A percentile compares a stretch with the other conserved stretches of the same genome.
Conservation (phyloP, 257 asterid species). For the Plantago ovata region DNA sequence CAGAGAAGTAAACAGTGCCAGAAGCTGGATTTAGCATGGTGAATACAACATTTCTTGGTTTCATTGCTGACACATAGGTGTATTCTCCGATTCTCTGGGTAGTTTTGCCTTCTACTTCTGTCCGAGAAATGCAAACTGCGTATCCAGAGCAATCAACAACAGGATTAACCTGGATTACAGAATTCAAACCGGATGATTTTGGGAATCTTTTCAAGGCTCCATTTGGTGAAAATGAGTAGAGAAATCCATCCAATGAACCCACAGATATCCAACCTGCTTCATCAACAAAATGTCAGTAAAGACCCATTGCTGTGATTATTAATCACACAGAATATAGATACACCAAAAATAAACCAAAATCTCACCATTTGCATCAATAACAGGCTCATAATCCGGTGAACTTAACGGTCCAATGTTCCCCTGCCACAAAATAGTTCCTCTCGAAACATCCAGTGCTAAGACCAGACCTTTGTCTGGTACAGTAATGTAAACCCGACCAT, state of each 20-base stretch:
- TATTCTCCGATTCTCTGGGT: conserved; percentile 46
- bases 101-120: conserved; percentile 63
- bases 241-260: conserved; percentile 86
- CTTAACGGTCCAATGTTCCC: conserved; percentile 66
- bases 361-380: conserved; percentile 76
- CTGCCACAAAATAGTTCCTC: conserved; percentile 71
- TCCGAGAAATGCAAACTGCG: conserved; percentile 63
- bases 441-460: conserved; percentile 67
- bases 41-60: conserved; percentile 53
- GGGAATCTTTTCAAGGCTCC: conserved; percentile 66
- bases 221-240: conserved; percentile 77
- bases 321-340: neutral
- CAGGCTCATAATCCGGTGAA: conserved; percentile 63
- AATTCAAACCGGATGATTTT: conserved; percentile 28
- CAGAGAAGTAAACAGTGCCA: conserved; percentile 53
- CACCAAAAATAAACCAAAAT: neutral
- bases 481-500: conserved; percentile 64
- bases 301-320: neutral
- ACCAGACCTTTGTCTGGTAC: conserved; percentile 39
- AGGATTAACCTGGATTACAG: conserved; percentile 72
- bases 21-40: conserved; percentile 61
- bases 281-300: conserved; percentile 19
- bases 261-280: conserved; percentile 86
- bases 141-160: conserved; percentile 82
- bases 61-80: conserved; percentile 61